Evolutionary conservation across 257 asterid species (phyloP).

Genomic region (Capsicum rhomboideum): DNA sequence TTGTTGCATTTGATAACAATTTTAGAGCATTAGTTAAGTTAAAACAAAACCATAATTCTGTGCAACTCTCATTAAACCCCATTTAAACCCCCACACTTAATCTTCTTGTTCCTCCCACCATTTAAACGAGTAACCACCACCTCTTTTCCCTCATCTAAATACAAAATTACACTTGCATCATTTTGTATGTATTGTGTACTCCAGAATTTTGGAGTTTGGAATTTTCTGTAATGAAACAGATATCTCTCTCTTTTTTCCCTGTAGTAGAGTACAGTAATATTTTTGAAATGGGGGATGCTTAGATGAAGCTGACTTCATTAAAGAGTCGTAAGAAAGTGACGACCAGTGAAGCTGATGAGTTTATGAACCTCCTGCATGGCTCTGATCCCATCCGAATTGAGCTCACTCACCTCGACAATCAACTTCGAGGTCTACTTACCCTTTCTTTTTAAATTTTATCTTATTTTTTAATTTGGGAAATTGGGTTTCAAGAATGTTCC

Average conservation of each 20-base stretch:
- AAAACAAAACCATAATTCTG: no score
- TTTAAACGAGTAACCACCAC: neutral
- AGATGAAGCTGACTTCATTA: conserved; percentile 22
- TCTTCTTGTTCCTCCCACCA: no score
- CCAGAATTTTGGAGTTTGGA: neutral
- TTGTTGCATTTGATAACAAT: no score
- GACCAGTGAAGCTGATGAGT: conserved; percentile 28
- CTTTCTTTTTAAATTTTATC: neutral
- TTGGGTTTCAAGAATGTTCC: neutral
- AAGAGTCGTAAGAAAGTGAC: conserved; percentile 38
- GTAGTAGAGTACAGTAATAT: neutral
- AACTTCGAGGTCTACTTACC: conserved; percentile 65
- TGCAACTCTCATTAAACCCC: no score
- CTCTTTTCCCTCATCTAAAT: neutral
- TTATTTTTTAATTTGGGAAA: neutral
- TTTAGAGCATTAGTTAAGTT: no score
- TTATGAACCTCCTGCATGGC: conserved; percentile 58
- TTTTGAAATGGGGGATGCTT: neutral
- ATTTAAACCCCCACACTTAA: no score
- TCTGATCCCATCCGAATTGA: conserved; percentile 85
- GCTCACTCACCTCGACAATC: conserved; percentile 84
- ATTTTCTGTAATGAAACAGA: neutral
- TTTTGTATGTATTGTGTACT: neutral
- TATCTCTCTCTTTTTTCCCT: neutral
- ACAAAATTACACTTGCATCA: neutral